Percentiles rank a stretch among this genome's conserved stretches.
Conservation (phyloP, 352 stramenopile genomes). For the Phytophthora meadii region DNA sequence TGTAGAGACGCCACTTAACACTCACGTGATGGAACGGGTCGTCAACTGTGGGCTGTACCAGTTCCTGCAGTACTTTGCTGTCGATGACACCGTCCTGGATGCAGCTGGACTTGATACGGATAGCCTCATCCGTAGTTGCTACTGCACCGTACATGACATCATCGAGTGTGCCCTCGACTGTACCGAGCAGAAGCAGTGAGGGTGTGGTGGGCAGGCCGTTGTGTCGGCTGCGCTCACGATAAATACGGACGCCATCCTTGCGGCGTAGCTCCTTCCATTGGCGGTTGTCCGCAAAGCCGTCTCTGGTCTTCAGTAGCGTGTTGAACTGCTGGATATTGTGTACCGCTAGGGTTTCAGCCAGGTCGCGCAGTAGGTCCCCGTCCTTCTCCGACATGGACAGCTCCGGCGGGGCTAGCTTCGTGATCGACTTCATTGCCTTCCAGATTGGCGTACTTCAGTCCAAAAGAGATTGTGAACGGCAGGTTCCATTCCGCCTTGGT, state of each 20-base stretch:
- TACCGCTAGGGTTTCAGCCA: slow-evolving; percentile 46
- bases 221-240: slow-evolving; percentile 38
- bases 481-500: slow-evolving; percentile 8
- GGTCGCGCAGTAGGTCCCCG: slow-evolving; percentile 38
- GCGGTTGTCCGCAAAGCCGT: slow-evolving; percentile 42
- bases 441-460: slow-evolving; percentile 1
- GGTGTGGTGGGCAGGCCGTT: slow-evolving; percentile 36
- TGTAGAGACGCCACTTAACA: slow-evolving; percentile 61
- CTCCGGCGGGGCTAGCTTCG: slow-evolving; percentile 25
- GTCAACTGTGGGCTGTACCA: slow-evolving; percentile 47
- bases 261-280: slow-evolving; percentile 49
- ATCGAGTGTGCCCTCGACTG: slow-evolving; percentile 60
- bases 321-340: slow-evolving; percentile 61
- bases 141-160: slow-evolving; percentile 71
- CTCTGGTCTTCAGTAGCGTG: slow-evolving; percentile 49
- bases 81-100: slow-evolving; percentile 60
- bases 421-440: slow-evolving; percentile 34
- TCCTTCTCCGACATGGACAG: slow-evolving; percentile 42
- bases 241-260: slow-evolving; percentile 47
- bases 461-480: slow-evolving; percentile 32
- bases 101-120: slow-evolving; percentile 61
- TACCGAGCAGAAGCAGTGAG: slow-evolving; percentile 62
- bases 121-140: slow-evolving; percentile 47
- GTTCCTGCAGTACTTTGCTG: slow-evolving; percentile 55
- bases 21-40: slow-evolving; percentile 57